These are phyloP conservation scores for Mortierella sp. DNA, from an alignment of 371 early-diverging fungal genomes.

Conservation along the genomic window DNA sequence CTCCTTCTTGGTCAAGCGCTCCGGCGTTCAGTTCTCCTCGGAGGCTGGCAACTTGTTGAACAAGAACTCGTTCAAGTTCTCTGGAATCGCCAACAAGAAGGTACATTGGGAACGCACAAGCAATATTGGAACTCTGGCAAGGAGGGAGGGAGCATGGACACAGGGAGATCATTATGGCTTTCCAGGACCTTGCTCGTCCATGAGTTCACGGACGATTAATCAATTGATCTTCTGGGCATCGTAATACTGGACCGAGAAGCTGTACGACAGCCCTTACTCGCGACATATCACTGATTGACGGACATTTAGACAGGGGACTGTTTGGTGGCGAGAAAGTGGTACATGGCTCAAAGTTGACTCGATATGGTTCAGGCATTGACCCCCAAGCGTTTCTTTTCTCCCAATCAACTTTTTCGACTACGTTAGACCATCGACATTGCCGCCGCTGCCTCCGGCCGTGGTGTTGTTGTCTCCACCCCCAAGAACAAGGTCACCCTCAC, in stretches of 20 bases:
- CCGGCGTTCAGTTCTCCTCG: slow-evolving; percentile 83
- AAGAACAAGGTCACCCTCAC: slow-evolving; percentile 75
- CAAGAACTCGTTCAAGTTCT: slow-evolving; percentile 90
- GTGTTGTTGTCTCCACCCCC: slow-evolving; percentile 74
- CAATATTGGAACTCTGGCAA: background rate
- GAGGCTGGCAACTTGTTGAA: slow-evolving; percentile 91
- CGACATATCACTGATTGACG: background rate
- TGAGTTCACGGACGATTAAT: background rate
- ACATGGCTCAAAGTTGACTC: background rate
- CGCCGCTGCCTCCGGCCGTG: slow-evolving; percentile 69
- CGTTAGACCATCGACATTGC: slow-evolving; percentile 74
- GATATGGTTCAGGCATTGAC: background rate
- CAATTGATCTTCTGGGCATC: background rate
- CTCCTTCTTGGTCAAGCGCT: slow-evolving; percentile 91
- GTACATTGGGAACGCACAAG: slow-evolving; percentile 53
- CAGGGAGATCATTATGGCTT: background rate
- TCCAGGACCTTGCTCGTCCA: background rate
- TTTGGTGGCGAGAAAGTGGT: background rate
- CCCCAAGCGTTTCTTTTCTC: background rate
- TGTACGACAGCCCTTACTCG: background rate
- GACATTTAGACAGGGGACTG: background rate
- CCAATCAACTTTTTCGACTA: background rate
- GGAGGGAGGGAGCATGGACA: background rate
- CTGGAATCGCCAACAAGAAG: slow-evolving; percentile 86
- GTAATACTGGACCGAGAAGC: background rate